Base-by-base conservation (phyloP, 1,284 basidiomycete species). In the Cronartium quercuum region DNA sequence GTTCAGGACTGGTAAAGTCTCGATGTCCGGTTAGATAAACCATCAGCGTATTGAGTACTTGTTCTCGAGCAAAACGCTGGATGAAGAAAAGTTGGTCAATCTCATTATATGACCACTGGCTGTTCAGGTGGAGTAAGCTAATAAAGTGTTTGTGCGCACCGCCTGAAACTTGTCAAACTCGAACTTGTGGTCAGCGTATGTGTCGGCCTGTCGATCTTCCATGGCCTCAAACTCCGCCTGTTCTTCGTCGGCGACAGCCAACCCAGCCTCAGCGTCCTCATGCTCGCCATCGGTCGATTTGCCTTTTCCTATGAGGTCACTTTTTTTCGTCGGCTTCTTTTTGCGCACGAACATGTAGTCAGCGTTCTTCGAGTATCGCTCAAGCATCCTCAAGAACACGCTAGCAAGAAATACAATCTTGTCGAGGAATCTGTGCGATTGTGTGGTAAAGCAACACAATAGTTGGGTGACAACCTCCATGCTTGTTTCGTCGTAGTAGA, bases 401-500 rank as follows among this genome's bases (percentile, higher is more conserved):
- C 92, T 92, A 0, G 90, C 88, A 74, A 96, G 86, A 79, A 90
- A 85, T 57, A 97, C 85, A 77, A 91, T 88, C 0, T 92, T 87
- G 79, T 94, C 90, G 66, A 97, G 87, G 82, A 92, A 96, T 7
- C 88, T 84, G 70, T 85, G 80, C 87, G 78, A 88, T 87, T 81
- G 83, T 44, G 89, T 86, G 79, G 89, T 90, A 84, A 92, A 95
- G 41, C 85, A 84, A 57, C 87, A 85, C 69, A 96, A 82, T 69
- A 90, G 88, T 35, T 90, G 88, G 55, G 93, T 84, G 0, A 92
- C 87, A 29, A 93, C 87, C 79, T 96, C 93, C 63, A 97, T 87
- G 18, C 94, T 88, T 77, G 94, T 91, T 42, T 91, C 92, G 79
- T 94, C 93, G 83, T 96, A 97, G 79, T 96, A 89, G 51, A 97